Conservation (phyloP, 495 filamentous ascomycete genomes). For the Pseudomonodictys pantanalensis region DNA sequence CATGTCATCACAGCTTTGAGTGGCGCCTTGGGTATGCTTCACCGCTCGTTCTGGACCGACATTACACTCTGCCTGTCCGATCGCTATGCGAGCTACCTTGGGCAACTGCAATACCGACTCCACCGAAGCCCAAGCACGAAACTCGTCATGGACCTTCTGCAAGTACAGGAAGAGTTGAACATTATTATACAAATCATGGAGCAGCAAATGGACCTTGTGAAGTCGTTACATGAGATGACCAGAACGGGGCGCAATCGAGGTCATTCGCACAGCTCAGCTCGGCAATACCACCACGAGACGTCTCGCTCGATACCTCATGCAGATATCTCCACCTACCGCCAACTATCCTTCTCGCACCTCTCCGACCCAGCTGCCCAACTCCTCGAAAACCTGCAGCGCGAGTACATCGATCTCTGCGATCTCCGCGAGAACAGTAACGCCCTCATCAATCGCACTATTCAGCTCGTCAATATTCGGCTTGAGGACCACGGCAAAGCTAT, state of each 20-base stretch:
- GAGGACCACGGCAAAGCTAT: slow-evolving; percentile 47
- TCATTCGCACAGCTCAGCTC: slow-evolving; percentile 6
- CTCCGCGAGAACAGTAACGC: slow-evolving; percentile 43
- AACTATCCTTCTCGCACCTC: slow-evolving; percentile 35
- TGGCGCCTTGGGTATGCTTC: slow-evolving; percentile 42
- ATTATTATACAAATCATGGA: slow-evolving; percentile 44
- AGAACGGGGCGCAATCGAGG: slow-evolving; percentile 3
- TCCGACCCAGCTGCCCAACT: slow-evolving; percentile 38
- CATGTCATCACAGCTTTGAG: slow-evolving; percentile 39
- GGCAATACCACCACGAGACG: not conserved
- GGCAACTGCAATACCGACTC: slow-evolving; percentile 43
- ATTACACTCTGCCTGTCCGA: slow-evolving; percentile 40
- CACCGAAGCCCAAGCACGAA: slow-evolving; percentile 43
- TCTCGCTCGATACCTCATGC: slow-evolving; percentile 14
- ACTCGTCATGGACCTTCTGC: slow-evolving; percentile 44
- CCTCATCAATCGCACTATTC: slow-evolving; percentile 43
- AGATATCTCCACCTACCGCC: slow-evolving; percentile 27
- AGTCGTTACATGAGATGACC: slow-evolving; percentile 23
- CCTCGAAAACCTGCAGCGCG: slow-evolving; percentile 40
- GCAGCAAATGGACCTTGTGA: slow-evolving; percentile 42
- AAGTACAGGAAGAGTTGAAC: slow-evolving; percentile 44
- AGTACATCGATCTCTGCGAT: slow-evolving; percentile 40
- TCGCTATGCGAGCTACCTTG: slow-evolving; percentile 41
- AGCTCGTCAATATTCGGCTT: slow-evolving; percentile 45
- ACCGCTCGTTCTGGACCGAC: slow-evolving; percentile 43